Conservation (phyloP, 345 rosid species). For the Euphorbia peplus region DNA sequence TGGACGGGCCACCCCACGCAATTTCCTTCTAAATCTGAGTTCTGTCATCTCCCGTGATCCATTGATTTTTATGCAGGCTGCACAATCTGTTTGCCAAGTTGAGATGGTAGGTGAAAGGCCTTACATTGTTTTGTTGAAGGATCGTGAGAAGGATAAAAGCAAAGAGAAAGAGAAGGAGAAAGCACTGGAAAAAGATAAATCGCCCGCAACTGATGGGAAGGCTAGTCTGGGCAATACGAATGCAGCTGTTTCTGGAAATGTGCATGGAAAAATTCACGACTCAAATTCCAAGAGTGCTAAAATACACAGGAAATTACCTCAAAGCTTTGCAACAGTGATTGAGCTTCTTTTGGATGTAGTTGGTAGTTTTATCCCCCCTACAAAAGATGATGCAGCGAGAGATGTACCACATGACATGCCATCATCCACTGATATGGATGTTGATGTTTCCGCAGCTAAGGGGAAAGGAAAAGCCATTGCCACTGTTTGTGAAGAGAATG, state of each 20-base stretch:
- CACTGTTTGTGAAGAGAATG: conserved; percentile 51
- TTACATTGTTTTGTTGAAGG: conserved; percentile 72
- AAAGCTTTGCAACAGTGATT: conserved; percentile 71
- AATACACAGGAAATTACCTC: conserved; percentile 72
- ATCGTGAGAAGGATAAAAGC: conserved; percentile 73
- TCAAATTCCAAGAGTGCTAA: conserved; percentile 62
- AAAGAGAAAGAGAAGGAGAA: conserved; percentile 76
- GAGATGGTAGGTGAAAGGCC: conserved; percentile 98
- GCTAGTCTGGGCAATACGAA: conserved; percentile 37
- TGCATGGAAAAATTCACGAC: conserved; percentile 46
- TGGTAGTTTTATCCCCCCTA: conserved; percentile 59
- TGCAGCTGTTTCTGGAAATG: conserved; percentile 26
- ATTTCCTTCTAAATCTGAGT: conserved; percentile 61
- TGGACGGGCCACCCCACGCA: conserved; percentile 78
- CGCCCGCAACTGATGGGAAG: conserved; percentile 57
- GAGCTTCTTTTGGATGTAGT: conserved; percentile 84
- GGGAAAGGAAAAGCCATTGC: conserved; percentile 93
- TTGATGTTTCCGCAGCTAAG: conserved; percentile 69
- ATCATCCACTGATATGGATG: conserved; percentile 74
- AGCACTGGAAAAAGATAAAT: conserved; percentile 58
- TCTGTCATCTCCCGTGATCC: conserved; percentile 90
- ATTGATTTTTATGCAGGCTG: conserved; percentile 71
- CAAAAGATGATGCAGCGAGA: conserved; percentile 44
- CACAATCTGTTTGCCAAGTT: conserved; percentile 76
- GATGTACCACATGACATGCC: conserved; percentile 34